Percentiles rank a stretch among this genome's conserved stretches.
Evolutionary conservation across 2,329 filamentous ascomycete species (phyloP).

Genomic region (Fusarium sp.): DNA sequence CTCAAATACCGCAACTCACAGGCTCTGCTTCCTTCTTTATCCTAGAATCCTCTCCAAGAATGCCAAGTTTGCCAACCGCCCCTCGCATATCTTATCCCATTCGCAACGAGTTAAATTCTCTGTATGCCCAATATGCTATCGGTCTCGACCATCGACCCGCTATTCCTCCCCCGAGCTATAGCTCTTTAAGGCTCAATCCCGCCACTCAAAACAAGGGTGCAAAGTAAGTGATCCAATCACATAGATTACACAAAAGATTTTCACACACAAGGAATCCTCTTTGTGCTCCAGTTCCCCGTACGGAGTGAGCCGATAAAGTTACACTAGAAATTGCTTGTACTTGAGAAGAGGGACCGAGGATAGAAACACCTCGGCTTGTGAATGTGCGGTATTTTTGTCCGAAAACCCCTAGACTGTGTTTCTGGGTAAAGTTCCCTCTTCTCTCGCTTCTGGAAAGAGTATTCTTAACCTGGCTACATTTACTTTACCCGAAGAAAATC

Average conservation of each 20-base stretch:
- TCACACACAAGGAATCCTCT: background rate
- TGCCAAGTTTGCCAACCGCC: background rate
- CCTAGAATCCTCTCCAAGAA: background rate
- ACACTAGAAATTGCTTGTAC: slow-evolving; percentile 10
- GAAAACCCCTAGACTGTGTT: background rate
- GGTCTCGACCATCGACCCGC: slow-evolving; percentile 8
- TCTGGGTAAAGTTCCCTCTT: background rate
- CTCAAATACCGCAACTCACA: background rate
- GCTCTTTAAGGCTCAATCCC: slow-evolving; percentile 9
- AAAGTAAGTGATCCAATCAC: slow-evolving; percentile 9
- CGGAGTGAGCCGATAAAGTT: slow-evolving; percentile 19
- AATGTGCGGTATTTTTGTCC: slow-evolving; percentile 26
- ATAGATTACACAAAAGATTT: background rate
- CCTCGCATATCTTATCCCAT: background rate
- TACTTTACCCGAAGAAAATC: slow-evolving; percentile 4
- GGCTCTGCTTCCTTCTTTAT: background rate
- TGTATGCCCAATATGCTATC: background rate
- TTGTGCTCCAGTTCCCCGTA: slow-evolving; percentile 10
- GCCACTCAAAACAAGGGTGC: slow-evolving; percentile 6
- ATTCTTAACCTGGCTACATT: background rate
- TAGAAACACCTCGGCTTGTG: slow-evolving; percentile 15
- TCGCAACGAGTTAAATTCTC: background rate
- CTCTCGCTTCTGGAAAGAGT: background rate
- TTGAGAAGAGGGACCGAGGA: background rate
- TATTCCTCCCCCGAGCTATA: slow-evolving; percentile 20